These are phyloP conservation scores for Trypanosoma rangeli DNA, from an alignment of 208 protist species.

Conservation along the genomic window DNA sequence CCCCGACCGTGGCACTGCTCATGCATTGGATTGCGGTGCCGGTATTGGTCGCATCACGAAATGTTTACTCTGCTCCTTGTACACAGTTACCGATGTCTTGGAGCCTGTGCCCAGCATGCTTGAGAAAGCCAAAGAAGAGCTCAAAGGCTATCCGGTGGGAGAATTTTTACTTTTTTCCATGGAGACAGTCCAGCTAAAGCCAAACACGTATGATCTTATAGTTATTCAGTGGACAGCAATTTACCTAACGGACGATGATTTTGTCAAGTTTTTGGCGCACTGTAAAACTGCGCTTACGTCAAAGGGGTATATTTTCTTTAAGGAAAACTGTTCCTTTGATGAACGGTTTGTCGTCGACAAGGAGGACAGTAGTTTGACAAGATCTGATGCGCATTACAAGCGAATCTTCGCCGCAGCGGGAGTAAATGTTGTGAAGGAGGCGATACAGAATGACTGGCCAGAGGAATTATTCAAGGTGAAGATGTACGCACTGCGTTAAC, in stretches of 20 bases:
- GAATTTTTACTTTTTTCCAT: conserved; percentile 84
- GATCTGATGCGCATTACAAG: conserved; percentile 87
- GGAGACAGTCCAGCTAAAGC: conserved; percentile 59
- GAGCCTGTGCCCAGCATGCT: conserved; percentile 89
- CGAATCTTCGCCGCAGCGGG: conserved; percentile 70
- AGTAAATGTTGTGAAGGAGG: conserved; percentile 61
- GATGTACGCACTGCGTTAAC: conserved; percentile 88
- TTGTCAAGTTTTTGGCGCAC: conserved; percentile 80
- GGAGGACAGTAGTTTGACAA: conserved; percentile 88
- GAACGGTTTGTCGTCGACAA: conserved; percentile 84
- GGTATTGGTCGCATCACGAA: conserved; percentile 92
- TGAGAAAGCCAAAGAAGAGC: conserved; percentile 77
- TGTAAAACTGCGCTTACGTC: conserved; percentile 73
- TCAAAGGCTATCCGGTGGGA: conserved; percentile 66
- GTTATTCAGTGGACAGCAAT: conserved; percentile 94
- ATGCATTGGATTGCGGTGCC: conserved; percentile 89
- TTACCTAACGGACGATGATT: conserved; percentile 92
- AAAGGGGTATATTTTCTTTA: conserved; percentile 91
- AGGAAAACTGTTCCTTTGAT: conserved; percentile 79
- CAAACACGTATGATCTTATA: conserved; percentile 85
- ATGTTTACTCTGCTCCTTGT: conserved; percentile 64
- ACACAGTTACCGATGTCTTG: conserved; percentile 75
- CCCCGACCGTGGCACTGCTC: conserved; percentile 47
- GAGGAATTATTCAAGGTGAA: conserved; percentile 75
- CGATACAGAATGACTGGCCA: conserved; percentile 78